Base-by-base conservation (phyloP, 352 stramenopile species). In the Poterioochromonas sp. region DNA sequence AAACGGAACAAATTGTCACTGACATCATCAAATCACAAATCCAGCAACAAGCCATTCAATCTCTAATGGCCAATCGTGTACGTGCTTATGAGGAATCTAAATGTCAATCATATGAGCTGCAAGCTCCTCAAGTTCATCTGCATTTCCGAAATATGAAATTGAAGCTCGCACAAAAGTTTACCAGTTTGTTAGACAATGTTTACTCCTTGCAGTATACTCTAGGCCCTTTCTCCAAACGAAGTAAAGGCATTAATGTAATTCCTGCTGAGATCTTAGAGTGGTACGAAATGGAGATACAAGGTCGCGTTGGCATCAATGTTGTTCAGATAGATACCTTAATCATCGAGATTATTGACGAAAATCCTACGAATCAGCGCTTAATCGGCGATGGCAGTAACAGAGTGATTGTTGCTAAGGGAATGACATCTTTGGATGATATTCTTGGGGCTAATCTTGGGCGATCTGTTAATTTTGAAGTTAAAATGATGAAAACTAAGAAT, bases 1-100 rank as follows among this genome's bases (percentile, higher is more conserved):
- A 76, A n/a, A 32, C 32, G 29, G 0, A 41, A 62, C 68, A 76
- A 40, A 11, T 76, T 22, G 18, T 76, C 3, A 40, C n/a, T n/a
- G 68, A 76, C 1, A 37, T 76, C 5, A 18, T 76, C 5, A 5
- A n/a, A 40, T 22, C 11, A 37, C 68, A 76, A 41, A 37, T 76
- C 5, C 34, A 76, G 11, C 68, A 76, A 41, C 35, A 76, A 62
- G 51, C 12, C 12, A 32, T 62, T 8, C 12, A 29, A 32, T 8
- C 8, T 32, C 29, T 62, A 32, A 22, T 62, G 8, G 8, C 51
- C 2, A 32, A 32, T 8, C 8, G 8, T 12, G 26, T 5, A 32
- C 8, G 29, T 32, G 5, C 15, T 32, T 29, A 62, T 62, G 5
- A 51, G 5, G 18, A 51, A 51, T 18, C 18, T 51, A 51, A 51